These are phyloP conservation scores for Schizosaccharomyces versatilis DNA, from an alignment of 1,139 yeast species.

Conservation along the genomic window DNA sequence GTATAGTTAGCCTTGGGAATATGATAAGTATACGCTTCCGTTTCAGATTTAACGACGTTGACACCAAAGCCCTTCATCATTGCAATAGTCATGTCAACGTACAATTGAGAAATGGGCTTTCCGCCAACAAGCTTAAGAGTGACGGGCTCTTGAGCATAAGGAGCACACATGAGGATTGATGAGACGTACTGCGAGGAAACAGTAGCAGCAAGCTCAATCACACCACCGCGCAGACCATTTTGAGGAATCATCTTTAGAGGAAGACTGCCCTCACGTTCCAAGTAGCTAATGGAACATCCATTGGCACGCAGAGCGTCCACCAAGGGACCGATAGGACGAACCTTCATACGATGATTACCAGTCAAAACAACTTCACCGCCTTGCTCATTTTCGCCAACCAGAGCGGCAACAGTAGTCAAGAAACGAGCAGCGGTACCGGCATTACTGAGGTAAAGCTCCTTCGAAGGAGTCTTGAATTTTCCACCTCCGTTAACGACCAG, in stretches of 20 bases:
- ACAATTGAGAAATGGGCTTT: conserved; percentile 83
- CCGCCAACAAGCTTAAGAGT: conserved; percentile 83
- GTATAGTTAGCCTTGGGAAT: conserved; percentile 65
- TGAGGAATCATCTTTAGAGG: conserved; percentile 50
- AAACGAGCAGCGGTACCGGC: conserved; percentile 98
- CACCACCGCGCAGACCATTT: conserved; percentile 62
- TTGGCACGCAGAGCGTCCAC: conserved; percentile 72
- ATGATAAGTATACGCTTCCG: conserved; percentile 64
- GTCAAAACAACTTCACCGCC: conserved; percentile 41
- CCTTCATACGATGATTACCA: conserved; percentile 93
- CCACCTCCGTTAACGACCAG: conserved; percentile 82
- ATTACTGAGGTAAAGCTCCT: conserved; percentile 68
- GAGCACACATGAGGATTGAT: conserved; percentile 91
- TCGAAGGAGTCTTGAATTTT: conserved; percentile 33
- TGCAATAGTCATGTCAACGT: conserved; percentile 88
- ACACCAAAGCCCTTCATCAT: conserved; percentile 89
- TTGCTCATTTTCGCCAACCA: conserved; percentile 32
- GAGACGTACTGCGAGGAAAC: conserved; percentile 94
- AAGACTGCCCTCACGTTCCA: conserved; percentile 58
- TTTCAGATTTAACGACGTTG: conserved; percentile 40
- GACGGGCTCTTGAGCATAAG: conserved; percentile 74
- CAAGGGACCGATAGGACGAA: conserved; percentile 88
- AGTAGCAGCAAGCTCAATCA: conserved; percentile 84
- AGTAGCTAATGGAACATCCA: conserved; percentile 53
- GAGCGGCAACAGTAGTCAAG: conserved; percentile 71